These are phyloP conservation scores for Xanthoparmelia taractica DNA, from an alignment of 495 filamentous ascomycete species.

Conservation along the genomic window DNA sequence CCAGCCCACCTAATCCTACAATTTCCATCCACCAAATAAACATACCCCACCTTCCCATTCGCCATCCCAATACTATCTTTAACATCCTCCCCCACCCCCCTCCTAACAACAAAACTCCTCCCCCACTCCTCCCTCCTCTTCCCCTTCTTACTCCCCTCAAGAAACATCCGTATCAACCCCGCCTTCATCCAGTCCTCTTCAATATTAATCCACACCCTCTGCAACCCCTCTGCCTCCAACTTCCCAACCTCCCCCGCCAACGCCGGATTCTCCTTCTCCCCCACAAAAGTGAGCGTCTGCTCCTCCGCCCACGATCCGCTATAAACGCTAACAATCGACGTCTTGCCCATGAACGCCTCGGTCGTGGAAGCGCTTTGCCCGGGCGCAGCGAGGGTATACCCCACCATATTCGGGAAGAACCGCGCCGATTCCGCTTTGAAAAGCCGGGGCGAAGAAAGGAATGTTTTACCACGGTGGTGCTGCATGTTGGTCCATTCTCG, in stretches of 20 bases:
- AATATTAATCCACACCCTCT: conserved; percentile 77
- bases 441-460: conserved; percentile 64
- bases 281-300: conserved; percentile 67
- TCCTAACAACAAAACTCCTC: conserved; percentile 76
- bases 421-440: conserved; percentile 70
- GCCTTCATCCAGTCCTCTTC: conserved; percentile 75
- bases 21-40: conserved; percentile 79
- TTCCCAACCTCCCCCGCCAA: conserved; percentile 45
- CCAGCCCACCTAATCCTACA: conserved; percentile 94
- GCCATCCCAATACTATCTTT: conserved; percentile 70
- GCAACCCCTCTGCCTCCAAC: conserved; percentile 36
- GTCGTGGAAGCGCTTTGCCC: conserved; percentile 57
- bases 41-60: conserved; percentile 89
- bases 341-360: conserved; percentile 55
- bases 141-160: conserved; percentile 49
- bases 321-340: conserved; percentile 74
- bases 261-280: conserved; percentile 53
- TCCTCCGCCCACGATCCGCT: conserved; percentile 74
- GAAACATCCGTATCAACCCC: conserved; percentile 62
- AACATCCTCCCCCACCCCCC: conserved; percentile 64
- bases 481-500: conserved; percentile 82
- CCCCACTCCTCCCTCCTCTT: conserved; percentile 54
- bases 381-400: conserved; percentile 56
- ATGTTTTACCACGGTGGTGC: conserved; percentile 79
- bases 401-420: conserved; percentile 88